These are phyloP conservation scores for Cucurbita moschata DNA, from an alignment of 306 rosid species.

Conservation along the genomic window DNA sequence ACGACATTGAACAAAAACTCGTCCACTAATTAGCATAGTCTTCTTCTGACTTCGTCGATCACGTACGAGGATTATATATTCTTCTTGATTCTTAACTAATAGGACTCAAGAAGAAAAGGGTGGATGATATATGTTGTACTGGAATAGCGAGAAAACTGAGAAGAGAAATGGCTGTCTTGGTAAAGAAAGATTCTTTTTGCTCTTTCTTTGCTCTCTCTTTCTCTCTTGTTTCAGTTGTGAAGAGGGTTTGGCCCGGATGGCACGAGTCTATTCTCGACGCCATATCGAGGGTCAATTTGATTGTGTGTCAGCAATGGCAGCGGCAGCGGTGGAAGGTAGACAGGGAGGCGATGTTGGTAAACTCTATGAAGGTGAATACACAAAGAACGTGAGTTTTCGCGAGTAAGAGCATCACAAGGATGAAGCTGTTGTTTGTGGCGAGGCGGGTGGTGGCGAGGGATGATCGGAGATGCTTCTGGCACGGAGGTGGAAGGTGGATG, in stretches of 20 bases:
- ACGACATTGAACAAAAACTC: background rate
- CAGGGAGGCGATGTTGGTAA: slow-evolving; percentile 7
- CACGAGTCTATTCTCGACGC: slow-evolving; percentile 68
- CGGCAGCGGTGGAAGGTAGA: slow-evolving; percentile 11
- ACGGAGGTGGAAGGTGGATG: background rate
- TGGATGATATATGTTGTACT: background rate
- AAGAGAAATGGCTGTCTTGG: background rate
- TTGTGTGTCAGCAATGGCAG: slow-evolving; percentile 4
- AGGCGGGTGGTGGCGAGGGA: background rate
- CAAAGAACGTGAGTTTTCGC: slow-evolving; percentile 39
- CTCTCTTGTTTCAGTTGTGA: slow-evolving; percentile 40
- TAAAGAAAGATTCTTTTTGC: background rate
- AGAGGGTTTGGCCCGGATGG: slow-evolving; percentile 99
- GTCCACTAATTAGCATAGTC: background rate
- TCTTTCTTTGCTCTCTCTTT: background rate
- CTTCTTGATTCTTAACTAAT: background rate
- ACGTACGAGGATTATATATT: background rate
- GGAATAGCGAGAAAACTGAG: background rate
- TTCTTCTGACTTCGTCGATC: slow-evolving; percentile 4
- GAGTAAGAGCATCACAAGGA: slow-evolving; percentile 45
- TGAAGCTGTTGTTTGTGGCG: slow-evolving; percentile 3
- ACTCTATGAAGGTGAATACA: slow-evolving; percentile 39
- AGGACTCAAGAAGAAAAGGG: slow-evolving; percentile 7
- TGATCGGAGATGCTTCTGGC: background rate
- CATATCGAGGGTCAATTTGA: slow-evolving; percentile 59